These are phyloP conservation scores for Ilex aquifolium DNA, from an alignment of 257 asterid species.

Conservation along the genomic window DNA sequence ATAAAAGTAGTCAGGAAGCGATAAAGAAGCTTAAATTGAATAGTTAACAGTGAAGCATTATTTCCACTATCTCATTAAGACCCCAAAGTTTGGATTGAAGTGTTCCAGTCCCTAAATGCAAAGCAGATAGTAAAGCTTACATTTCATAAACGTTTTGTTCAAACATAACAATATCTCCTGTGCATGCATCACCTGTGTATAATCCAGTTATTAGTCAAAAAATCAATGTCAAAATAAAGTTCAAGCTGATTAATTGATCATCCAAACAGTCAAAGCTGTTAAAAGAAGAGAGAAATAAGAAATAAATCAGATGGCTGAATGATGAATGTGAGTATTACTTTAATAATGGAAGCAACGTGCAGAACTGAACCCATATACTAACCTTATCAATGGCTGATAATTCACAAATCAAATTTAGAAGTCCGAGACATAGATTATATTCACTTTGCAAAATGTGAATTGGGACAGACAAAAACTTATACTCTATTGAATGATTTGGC, in stretches of 20 bases:
- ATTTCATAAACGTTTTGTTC: slow-evolving; percentile 83
- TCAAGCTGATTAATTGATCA: neutral
- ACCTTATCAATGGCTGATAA: neutral
- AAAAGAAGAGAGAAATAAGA: slow-evolving; percentile 1
- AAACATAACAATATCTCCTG: slow-evolving; percentile 76
- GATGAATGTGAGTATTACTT: neutral
- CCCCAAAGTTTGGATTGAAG: too few species aligned
- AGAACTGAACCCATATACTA: neutral
- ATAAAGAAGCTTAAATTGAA: too few species aligned
- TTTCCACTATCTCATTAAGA: too few species aligned
- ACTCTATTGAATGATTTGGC: too few species aligned
- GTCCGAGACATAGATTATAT: too few species aligned
- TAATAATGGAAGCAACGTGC: neutral
- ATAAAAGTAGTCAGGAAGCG: too few species aligned
- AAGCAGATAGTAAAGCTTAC: slow-evolving; percentile 31
- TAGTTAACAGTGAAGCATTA: too few species aligned
- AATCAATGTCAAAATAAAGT: neutral
- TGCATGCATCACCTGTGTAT: slow-evolving; percentile 88
- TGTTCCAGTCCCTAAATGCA: too few species aligned
- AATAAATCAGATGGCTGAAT: neutral
- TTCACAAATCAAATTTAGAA: neutral
- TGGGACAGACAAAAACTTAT: too few species aligned
- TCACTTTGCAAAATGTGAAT: neutral
- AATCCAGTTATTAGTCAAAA: neutral
- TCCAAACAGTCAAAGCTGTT: neutral